phyloP scores from a whole-genome alignment of 495 filamentous ascomycete genomes.

The Penicillium ochrochloron region DNA sequence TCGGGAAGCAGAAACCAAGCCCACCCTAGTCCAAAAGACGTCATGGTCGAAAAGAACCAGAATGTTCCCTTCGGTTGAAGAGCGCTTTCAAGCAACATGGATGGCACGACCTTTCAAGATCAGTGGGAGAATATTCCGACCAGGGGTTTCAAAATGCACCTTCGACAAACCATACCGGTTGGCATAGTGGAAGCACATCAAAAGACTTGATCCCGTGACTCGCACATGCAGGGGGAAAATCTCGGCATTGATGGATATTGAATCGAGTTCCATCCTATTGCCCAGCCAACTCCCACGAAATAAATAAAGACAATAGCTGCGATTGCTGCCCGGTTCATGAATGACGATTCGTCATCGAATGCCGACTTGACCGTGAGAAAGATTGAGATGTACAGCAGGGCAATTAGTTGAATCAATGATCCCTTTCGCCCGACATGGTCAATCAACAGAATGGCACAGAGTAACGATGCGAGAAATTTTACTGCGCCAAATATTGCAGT shows the following conservation, averaged over 20 bases:
- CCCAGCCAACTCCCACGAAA: constrained; percentile 62
- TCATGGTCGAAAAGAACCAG: constrained; percentile 62
- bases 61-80: constrained; percentile 53
- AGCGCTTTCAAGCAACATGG: constrained; percentile 48
- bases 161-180: constrained; percentile 59
- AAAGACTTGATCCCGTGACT: constrained; percentile 26
- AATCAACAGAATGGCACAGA: constrained; percentile 66
- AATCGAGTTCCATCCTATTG: constrained; percentile 68
- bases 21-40: constrained; percentile 44
- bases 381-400: constrained; percentile 64
- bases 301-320: constrained; percentile 62
- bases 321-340: constrained; percentile 32
- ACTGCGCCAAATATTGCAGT: constrained; percentile 67
- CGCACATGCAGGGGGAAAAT: constrained; percentile 59
- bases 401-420: constrained; percentile 57
- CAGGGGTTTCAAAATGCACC: not conserved
- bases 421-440: constrained; percentile 67
- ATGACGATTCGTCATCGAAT: constrained; percentile 2
- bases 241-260: constrained; percentile 69
- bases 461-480: constrained; percentile 62
- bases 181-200: constrained; percentile 58
- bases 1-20: constrained; percentile 44
- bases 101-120: constrained; percentile 38
- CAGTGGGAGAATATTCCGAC: not conserved
- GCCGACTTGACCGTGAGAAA: constrained; percentile 53